Evolutionary conservation across 495 filamentous ascomycete genomes (phyloP).

Genomic region (Staphylotrichum tortipilum): DNA sequence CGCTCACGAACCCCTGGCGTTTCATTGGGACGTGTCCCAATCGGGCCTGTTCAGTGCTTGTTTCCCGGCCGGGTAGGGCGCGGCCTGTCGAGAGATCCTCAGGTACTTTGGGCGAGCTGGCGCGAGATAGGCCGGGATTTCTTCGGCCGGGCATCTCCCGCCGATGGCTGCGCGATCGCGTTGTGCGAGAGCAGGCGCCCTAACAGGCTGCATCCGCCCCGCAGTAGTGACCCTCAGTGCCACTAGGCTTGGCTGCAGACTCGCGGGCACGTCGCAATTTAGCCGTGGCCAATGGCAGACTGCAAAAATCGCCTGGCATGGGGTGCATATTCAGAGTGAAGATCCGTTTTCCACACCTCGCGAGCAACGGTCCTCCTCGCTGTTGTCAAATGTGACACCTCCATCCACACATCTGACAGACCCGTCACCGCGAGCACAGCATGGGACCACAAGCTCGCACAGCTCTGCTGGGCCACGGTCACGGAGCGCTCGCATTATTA

Average conservation of each 20-base stretch:
- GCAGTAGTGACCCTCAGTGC: slow-evolving; percentile 6
- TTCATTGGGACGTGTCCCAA: slow-evolving; percentile 19
- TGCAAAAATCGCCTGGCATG: slow-evolving; percentile 23
- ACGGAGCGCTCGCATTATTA: too few relatives aligned
- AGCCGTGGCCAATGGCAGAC: slow-evolving; percentile 29
- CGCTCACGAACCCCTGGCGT: neutral
- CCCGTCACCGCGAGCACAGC: too few relatives aligned
- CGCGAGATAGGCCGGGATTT: slow-evolving; percentile 12
- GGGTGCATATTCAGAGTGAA: slow-evolving; percentile 3
- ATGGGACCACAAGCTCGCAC: too few relatives aligned
- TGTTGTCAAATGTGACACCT: too few relatives aligned
- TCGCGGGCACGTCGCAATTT: slow-evolving; percentile 28
- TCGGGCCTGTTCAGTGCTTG: slow-evolving; percentile 28
- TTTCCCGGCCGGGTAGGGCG: slow-evolving; percentile 11
- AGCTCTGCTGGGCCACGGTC: too few relatives aligned
- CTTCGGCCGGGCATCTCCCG: slow-evolving; percentile 1
- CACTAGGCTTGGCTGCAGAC: slow-evolving; percentile 9
- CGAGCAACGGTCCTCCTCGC: neutral
- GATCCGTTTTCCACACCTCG: neutral
- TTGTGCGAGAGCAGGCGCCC: too few relatives aligned
- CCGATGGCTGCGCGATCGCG: too few relatives aligned
- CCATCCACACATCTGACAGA: too few relatives aligned
- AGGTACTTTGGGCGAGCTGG: neutral
- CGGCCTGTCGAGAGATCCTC: slow-evolving; percentile 3
- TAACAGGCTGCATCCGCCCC: neutral